Percentiles rank a stretch among this genome's conserved stretches.
Conservation (phyloP, 2,329 filamentous ascomycete species). For the Domatiomyces globalis region DNA sequence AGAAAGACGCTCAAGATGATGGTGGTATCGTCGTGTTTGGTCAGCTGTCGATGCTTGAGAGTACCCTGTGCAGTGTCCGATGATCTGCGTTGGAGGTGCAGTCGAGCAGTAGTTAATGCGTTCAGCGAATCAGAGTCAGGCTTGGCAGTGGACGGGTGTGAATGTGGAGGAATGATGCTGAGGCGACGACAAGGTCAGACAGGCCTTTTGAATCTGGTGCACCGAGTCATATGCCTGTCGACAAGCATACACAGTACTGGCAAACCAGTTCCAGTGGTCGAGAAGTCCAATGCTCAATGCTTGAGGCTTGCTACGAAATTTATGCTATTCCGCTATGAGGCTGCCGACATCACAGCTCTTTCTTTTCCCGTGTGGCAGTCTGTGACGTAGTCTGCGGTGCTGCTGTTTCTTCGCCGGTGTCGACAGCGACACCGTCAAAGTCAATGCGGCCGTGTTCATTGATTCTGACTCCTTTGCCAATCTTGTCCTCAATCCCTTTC, state of each 20-base stretch:
- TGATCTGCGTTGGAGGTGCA: not conserved
- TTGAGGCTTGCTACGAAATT: too few relatives aligned
- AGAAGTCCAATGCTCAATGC: too few relatives aligned
- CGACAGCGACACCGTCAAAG: not conserved
- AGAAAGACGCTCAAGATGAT: not conserved
- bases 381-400: not conserved
- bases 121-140: not conserved
- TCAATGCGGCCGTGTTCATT: not conserved
- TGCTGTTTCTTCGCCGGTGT: not conserved
- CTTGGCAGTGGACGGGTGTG: not conserved
- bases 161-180: too few relatives aligned
- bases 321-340: too few relatives aligned
- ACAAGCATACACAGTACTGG: too few relatives aligned
- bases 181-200: too few relatives aligned
- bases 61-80: not conserved
- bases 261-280: too few relatives aligned
- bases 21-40: constrained; percentile 11
- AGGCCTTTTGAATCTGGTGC: too few relatives aligned
- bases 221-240: not conserved
- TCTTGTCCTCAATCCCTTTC: constrained; percentile 27
- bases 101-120: not conserved
- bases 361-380: not conserved
- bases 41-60: constrained; percentile 1
- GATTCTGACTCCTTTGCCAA: constrained; percentile 4
- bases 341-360: not conserved